These are phyloP conservation scores for Debaryomycetaceae sp. DNA, from an alignment of 1,139 yeast genomes.

Conservation along the genomic window DNA sequence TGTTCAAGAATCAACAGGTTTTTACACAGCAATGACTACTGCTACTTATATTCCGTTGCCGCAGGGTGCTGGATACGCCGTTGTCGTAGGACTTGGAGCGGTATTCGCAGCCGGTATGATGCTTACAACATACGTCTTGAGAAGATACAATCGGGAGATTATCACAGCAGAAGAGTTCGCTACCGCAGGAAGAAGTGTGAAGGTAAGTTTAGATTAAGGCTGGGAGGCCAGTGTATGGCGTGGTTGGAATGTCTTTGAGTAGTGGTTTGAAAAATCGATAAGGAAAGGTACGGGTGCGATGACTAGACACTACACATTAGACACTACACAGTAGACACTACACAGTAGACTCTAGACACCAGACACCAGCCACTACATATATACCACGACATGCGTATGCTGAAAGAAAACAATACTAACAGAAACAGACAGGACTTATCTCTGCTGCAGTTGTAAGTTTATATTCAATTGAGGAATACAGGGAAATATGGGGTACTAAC, in stretches of 20 bases:
- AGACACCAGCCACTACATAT: no score
- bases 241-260: no score
- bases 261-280: no score
- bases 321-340: background rate
- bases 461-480: background rate
- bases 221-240: no score
- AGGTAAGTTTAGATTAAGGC: no score
- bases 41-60: constrained; percentile 27
- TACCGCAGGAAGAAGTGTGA: constrained; percentile 83
- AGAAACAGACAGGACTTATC: constrained; percentile 56
- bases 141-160: constrained; percentile 74
- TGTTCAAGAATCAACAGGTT: no score
- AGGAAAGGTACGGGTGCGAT: no score
- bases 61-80: constrained; percentile 89
- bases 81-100: constrained; percentile 83
- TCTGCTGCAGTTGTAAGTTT: constrained; percentile 66
- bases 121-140: constrained; percentile 61
- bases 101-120: constrained; percentile 81
- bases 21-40: constrained; percentile 5
- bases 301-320: background rate
- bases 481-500: background rate
- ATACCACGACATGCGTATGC: no score
- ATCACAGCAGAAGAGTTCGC: constrained; percentile 88
- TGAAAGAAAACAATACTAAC: background rate
- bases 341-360: background rate